phyloP scores from a whole-genome alignment of 805 yeast genomes.

The Metschnikowia aberdeeniae region DNA sequence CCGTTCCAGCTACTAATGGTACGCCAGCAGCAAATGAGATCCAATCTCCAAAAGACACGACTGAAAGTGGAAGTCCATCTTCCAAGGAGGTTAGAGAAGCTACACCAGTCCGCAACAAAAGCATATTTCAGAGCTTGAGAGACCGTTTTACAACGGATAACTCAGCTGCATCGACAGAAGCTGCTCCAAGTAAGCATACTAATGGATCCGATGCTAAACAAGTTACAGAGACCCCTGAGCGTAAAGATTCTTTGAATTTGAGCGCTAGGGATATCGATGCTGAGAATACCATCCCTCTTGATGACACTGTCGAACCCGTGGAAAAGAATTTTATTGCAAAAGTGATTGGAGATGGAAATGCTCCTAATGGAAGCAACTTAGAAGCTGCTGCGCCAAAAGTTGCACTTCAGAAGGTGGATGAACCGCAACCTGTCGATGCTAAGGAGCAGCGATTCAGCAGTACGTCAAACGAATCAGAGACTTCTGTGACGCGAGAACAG shows the following conservation, averaged over 20 bases:
- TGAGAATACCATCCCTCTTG: neutral
- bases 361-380: neutral
- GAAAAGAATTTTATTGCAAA: neutral
- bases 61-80: neutral
- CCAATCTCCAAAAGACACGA: neutral
- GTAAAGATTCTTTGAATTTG: neutral
- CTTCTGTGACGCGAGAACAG: too few relatives aligned
- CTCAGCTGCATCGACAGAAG: neutral
- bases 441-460: neutral
- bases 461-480: too few relatives aligned
- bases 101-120: conserved; percentile 20
- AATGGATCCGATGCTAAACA: neutral
- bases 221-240: neutral
- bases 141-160: conserved; percentile 23
- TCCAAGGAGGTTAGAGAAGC: conserved; percentile 4
- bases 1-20: neutral
- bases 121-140: conserved; percentile 34
- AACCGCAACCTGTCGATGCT: neutral
- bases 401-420: neutral
- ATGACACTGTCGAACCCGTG: neutral
- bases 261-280: neutral
- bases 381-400: neutral
- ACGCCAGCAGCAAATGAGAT: neutral
- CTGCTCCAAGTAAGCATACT: neutral
- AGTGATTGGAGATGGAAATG: neutral